Conservation (phyloP, 352 stramenopile genomes). For the Pythium aphanidermatum region DNA sequence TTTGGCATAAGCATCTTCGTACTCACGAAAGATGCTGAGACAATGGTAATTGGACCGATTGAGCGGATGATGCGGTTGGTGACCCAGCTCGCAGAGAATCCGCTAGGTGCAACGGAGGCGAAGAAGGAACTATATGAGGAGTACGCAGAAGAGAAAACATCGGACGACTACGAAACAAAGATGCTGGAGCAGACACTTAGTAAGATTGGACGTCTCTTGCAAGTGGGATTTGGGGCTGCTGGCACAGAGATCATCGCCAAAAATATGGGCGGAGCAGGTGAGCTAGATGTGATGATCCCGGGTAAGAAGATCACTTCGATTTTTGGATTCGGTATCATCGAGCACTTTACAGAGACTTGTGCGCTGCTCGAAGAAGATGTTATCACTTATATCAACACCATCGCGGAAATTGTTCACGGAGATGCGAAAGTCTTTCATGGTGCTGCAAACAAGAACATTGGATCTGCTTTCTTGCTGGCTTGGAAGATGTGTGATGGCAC, state of each 20-base stretch:
- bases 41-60: slow-evolving; percentile 95
- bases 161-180: slow-evolving; percentile 93
- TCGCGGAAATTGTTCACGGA: slow-evolving; percentile 94
- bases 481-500: slow-evolving; percentile 94
- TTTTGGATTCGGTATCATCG: slow-evolving; percentile 95
- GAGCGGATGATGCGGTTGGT: slow-evolving; percentile 93
- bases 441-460: slow-evolving; percentile 97
- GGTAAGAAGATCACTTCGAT: slow-evolving; percentile 96
- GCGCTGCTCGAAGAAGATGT: slow-evolving; percentile 92
- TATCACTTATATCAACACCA: slow-evolving; percentile 97
- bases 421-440: slow-evolving; percentile 92
- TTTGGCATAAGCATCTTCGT: slow-evolving; percentile 88
- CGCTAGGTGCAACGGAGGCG: slow-evolving; percentile 56
- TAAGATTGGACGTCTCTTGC: slow-evolving; percentile 92
- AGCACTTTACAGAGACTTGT: slow-evolving; percentile 94
- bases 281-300: slow-evolving; percentile 96
- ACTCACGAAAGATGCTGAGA: slow-evolving; percentile 91
- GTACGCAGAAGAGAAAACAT: slow-evolving; percentile 41
- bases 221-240: slow-evolving; percentile 97
- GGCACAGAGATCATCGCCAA: slow-evolving; percentile 97
- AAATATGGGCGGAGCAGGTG: slow-evolving; percentile 91
- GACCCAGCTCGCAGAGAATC: slow-evolving; percentile 62
- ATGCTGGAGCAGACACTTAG: slow-evolving; percentile 95
- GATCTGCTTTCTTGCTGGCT: slow-evolving; percentile 91
- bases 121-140: slow-evolving; percentile 72